These are phyloP conservation scores for Mucor sp. DNA, from an alignment of 371 early-diverging fungal species.

Conservation along the genomic window DNA sequence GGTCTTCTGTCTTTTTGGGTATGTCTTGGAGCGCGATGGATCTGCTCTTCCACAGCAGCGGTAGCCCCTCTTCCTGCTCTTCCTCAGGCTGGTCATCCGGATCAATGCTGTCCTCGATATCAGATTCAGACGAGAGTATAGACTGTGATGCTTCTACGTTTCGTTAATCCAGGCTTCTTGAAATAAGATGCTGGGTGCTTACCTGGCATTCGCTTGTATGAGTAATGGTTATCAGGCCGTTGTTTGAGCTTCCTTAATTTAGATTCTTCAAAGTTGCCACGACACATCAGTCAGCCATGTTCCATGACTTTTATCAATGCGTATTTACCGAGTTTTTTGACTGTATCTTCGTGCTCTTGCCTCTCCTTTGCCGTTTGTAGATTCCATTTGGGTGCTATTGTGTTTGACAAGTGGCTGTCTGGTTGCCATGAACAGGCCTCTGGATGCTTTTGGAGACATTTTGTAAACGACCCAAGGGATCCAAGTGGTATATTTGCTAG, in stretches of 20 bases:
- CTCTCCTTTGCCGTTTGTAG: not conserved
- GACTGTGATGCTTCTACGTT: not conserved
- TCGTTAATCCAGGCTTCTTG: not conserved
- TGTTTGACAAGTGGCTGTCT: not conserved
- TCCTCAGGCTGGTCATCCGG: not conserved
- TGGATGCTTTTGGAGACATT: not conserved
- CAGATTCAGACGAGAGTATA: not conserved
- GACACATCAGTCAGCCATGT: not conserved
- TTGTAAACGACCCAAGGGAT: not conserved
- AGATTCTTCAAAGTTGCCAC: not conserved
- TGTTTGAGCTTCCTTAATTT: slow-evolving; percentile 4
- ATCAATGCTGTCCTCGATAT: not conserved
- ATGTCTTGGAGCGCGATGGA: not conserved
- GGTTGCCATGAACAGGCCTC: not conserved
- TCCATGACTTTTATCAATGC: not conserved
- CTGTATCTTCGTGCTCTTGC: not conserved
- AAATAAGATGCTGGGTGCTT: not conserved
- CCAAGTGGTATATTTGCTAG: not conserved
- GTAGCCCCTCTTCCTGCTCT: slow-evolving; percentile 16
- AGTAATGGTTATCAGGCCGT: not conserved
- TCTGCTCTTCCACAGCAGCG: slow-evolving; percentile 16
- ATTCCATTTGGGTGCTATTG: not conserved
- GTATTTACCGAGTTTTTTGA: not conserved
- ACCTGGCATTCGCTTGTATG: slow-evolving; percentile 8
- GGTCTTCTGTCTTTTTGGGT: slow-evolving; percentile 8